A percentile compares a stretch with the other conserved stretches of the same genome.
These are phyloP conservation scores for Gilbertella persicaria DNA, from an alignment of 371 early-diverging fungal species.

Conservation along the genomic window DNA sequence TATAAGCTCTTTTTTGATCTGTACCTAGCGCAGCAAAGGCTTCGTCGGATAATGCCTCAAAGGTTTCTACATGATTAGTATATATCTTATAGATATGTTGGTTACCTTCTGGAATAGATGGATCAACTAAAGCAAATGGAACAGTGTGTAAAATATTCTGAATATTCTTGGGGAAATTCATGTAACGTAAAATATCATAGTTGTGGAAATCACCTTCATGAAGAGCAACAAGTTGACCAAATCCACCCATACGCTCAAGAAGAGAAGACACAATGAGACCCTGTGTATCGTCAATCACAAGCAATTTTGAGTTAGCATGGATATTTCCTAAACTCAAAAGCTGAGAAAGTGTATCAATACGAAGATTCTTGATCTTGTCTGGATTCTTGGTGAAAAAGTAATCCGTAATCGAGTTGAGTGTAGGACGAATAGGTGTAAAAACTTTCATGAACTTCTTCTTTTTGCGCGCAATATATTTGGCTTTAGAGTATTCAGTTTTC, in stretches of 20 bases:
- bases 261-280: constrained; percentile 82
- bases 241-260: constrained; percentile 83
- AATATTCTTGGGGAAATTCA: constrained; percentile 69
- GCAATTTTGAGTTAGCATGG: constrained; percentile 57
- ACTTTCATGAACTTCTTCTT: constrained; percentile 90
- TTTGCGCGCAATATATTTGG: constrained; percentile 94
- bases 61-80: constrained; percentile 25
- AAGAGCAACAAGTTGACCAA: constrained; percentile 66
- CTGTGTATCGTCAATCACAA: constrained; percentile 90
- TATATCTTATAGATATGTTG: neutral
- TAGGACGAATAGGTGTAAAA: constrained; percentile 84
- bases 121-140: constrained; percentile 66
- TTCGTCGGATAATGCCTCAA: constrained; percentile 36
- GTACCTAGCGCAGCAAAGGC: constrained; percentile 30
- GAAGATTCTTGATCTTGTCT: constrained; percentile 81
- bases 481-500: constrained; percentile 95
- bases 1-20: constrained; percentile 31
- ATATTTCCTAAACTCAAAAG: constrained; percentile 83
- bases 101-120: constrained; percentile 56
- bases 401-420: constrained; percentile 74
- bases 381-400: constrained; percentile 81
- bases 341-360: constrained; percentile 93
- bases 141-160: constrained; percentile 63
- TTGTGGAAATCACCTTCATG: constrained; percentile 79
- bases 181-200: constrained; percentile 77